phyloP scores from a whole-genome alignment of 192 early-diverging fungal species.

The Chytriomyces confervae region DNA sequence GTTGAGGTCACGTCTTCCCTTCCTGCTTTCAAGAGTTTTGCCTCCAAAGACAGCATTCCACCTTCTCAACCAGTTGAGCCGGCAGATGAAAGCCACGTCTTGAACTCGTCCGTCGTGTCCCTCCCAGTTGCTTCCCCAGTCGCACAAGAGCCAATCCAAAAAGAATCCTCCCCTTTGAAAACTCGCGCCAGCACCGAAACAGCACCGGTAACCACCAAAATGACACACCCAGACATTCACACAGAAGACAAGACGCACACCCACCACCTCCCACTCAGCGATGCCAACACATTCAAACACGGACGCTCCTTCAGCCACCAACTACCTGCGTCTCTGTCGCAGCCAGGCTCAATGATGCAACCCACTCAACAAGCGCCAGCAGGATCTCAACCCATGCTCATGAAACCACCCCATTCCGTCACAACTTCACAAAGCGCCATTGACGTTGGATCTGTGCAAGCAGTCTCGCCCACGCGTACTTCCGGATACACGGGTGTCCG shows the following conservation, averaged over 20 bases:
- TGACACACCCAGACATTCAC: too few species aligned
- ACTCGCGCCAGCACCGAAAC: background rate
- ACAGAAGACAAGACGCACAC: too few species aligned
- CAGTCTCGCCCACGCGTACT: background rate
- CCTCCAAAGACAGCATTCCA: background rate
- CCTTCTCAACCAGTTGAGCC: too few species aligned
- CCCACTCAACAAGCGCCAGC: background rate
- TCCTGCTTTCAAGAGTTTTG: background rate
- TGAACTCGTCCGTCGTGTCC: background rate
- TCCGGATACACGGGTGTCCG: background rate
- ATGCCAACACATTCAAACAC: background rate
- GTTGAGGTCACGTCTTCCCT: background rate
- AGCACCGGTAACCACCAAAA: background rate
- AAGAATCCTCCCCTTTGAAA: background rate
- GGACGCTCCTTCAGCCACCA: background rate
- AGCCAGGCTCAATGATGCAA: background rate
- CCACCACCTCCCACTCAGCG: too few species aligned
- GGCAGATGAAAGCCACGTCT: too few species aligned
- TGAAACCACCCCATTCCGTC: background rate
- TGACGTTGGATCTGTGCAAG: too few species aligned
- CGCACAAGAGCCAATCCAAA: background rate
- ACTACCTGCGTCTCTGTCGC: background rate
- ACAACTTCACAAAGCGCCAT: too few species aligned
- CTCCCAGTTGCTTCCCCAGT: background rate
- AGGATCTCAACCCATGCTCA: background rate